phyloP scores from a whole-genome alignment of 2,329 filamentous ascomycete species.

The Thermoascus crustaceus region DNA sequence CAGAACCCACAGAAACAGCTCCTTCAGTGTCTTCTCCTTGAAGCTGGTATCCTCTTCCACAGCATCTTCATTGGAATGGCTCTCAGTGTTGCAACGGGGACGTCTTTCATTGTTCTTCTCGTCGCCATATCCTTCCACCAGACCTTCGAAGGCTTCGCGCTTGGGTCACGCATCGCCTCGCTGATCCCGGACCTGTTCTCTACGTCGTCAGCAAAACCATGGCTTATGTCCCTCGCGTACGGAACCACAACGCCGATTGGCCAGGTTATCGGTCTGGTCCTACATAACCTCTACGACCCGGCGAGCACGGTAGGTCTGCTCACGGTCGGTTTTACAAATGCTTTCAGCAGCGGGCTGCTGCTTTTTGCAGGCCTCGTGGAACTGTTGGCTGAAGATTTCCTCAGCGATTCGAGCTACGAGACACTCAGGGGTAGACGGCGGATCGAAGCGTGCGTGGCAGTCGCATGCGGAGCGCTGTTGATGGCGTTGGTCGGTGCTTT shows the following conservation, averaged over 20 bases:
- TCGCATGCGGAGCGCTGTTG: constrained; percentile 51
- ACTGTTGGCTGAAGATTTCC: constrained; percentile 74
- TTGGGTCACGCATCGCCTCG: constrained; percentile 76
- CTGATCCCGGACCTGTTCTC: constrained; percentile 60
- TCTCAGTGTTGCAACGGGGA: constrained; percentile 69
- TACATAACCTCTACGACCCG: constrained; percentile 75
- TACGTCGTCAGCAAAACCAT: constrained; percentile 64
- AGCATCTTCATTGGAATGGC: constrained; percentile 84
- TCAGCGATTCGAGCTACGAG: constrained; percentile 58
- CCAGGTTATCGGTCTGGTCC: constrained; percentile 69
- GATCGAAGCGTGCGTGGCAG: constrained; percentile 54
- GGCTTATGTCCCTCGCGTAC: constrained; percentile 57
- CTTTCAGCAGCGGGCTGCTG: constrained; percentile 69
- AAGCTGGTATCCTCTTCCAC: constrained; percentile 78
- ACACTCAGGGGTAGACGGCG: constrained; percentile 50
- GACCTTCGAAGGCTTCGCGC: constrained; percentile 79
- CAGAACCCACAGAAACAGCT: constrained; percentile 58
- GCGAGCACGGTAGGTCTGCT: constrained; percentile 66
- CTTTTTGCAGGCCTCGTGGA: constrained; percentile 79
- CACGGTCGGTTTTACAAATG: constrained; percentile 82
- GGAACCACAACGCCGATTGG: constrained; percentile 70
- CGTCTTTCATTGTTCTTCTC: constrained; percentile 70
- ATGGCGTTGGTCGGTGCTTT: constrained; percentile 63
- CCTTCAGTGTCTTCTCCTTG: constrained; percentile 69
- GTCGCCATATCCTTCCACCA: constrained; percentile 78